These are phyloP conservation scores for Microthyrium microscopicum DNA, from an alignment of 2,329 filamentous ascomycete species.

Conservation along the genomic window DNA sequence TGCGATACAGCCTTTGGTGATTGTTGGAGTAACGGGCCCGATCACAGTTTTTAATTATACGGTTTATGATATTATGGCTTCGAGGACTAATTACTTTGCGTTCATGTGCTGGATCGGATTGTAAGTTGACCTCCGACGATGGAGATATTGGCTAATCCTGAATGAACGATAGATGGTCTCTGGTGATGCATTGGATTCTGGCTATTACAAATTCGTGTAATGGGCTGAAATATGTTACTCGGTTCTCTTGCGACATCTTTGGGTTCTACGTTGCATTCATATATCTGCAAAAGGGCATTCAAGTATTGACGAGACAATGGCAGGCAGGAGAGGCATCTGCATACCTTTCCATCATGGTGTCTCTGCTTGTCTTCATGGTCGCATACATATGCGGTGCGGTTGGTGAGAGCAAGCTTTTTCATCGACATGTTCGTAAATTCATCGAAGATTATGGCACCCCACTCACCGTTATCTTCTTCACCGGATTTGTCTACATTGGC, in stretches of 20 bases:
- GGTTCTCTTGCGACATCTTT: slow-evolving; percentile 87
- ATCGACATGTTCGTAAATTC: slow-evolving; percentile 60
- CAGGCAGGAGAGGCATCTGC: slow-evolving; percentile 41
- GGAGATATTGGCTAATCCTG: slow-evolving; percentile 9
- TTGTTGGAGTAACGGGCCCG: slow-evolving; percentile 79
- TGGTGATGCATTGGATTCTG: slow-evolving; percentile 71
- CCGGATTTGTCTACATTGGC: slow-evolving; percentile 74
- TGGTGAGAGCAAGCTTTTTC: slow-evolving; percentile 55
- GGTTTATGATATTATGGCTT: slow-evolving; percentile 72
- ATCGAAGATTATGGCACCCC: slow-evolving; percentile 83
- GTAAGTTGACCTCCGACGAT: slow-evolving; percentile 29
- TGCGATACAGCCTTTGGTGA: slow-evolving; percentile 71
- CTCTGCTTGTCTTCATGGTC: slow-evolving; percentile 60
- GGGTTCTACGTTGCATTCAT: slow-evolving; percentile 88
- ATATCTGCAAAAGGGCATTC: slow-evolving; percentile 80
- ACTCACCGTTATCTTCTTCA: slow-evolving; percentile 53
- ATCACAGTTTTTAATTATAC: slow-evolving; percentile 94
- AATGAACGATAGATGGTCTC: slow-evolving; percentile 50
- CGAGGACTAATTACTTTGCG: slow-evolving; percentile 62
- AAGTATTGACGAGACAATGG: slow-evolving; percentile 66
- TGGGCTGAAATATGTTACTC: slow-evolving; percentile 71
- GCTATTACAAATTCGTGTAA: slow-evolving; percentile 79
- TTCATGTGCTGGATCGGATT: slow-evolving; percentile 91
- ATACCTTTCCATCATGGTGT: slow-evolving; percentile 63
- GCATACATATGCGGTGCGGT: slow-evolving; percentile 60